Base-by-base conservation (phyloP, 805 yeast species). In the Soucietia sequanensis region DNA sequence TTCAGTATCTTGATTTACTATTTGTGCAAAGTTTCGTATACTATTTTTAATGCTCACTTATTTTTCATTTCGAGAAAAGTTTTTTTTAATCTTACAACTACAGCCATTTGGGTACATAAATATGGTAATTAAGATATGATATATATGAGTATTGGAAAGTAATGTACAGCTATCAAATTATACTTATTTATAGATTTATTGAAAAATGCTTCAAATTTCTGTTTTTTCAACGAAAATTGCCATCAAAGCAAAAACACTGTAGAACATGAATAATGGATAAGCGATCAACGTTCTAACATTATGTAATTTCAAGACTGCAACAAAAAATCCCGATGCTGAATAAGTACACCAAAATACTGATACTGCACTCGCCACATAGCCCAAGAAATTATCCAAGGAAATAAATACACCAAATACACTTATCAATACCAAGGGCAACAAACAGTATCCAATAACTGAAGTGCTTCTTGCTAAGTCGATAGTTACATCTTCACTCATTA, bases 231-330 rank as follows among this genome's bases (percentile, higher is more conserved):
- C 90, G 56, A 93, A 93, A 22, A 93, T 83, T 1, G 96, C 95
- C 95, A 93, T 89, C 47, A 93, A 72, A 21, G 97, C 96, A 71
- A 93, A 93, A 3, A 91, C 90, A 38, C 90, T 80, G 70, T 93
- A 93, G 57, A 91, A 91, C 65, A 93, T 65, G 10, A 84, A 81
- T 51, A 93, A 70, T 2, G 99, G 99, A 54, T 93, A 93, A 2
- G 97, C 99, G 39, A 93, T 84, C 43, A 93, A 75, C 4, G 84
- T 81, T 52, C 99, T 79, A 43, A 91, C 95, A 48, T 89, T 86
- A 33, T 81, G 80, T 39, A 93, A 70, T 52, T 80, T 86, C 52
- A 93, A 70, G 18, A 87, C 89, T 8, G 91, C 77, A 39, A 88
- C 93, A 46, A 93, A 87, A 54, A 93, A 84, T 2, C 96, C 97